Evolutionary conservation across 2,329 filamentous ascomycete genomes (phyloP).

Genomic region (Aspergillus chevalieri): DNA sequence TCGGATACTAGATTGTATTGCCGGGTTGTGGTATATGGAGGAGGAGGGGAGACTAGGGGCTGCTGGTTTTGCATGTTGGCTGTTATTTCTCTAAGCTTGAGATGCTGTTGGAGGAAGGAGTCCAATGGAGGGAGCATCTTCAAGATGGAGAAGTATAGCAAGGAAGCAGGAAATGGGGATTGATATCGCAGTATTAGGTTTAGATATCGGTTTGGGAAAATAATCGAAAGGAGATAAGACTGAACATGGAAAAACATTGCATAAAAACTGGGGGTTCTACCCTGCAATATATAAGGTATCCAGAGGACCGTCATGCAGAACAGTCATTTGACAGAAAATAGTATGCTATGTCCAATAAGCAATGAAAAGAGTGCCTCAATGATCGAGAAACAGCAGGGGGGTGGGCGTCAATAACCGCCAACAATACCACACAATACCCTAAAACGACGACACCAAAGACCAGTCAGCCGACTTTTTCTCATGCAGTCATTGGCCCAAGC

Average conservation of each 20-base stretch:
- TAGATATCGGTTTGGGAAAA: background rate
- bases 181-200: background rate
- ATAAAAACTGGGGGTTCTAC: background rate
- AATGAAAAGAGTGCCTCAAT: background rate
- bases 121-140: slow-evolving; percentile 26
- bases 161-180: background rate
- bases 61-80: slow-evolving; percentile 12
- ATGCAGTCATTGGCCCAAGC: background rate
- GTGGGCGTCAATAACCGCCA: background rate
- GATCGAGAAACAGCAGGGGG: background rate
- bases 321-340: background rate
- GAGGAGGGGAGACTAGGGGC: slow-evolving; percentile 11
- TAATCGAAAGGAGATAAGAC: background rate
- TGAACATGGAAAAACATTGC: background rate
- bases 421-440: background rate
- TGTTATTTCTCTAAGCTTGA: slow-evolving; percentile 20
- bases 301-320: background rate
- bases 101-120: slow-evolving; percentile 20
- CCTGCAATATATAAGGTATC: background rate
- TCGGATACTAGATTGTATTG: slow-evolving; percentile 1
- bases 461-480: background rate
- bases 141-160: background rate
- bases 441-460: background rate
- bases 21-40: slow-evolving; percentile 16
- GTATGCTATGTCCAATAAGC: background rate